Conservation (phyloP, 768 basidiomycete genomes). For the Rhizopogon rudus region DNA sequence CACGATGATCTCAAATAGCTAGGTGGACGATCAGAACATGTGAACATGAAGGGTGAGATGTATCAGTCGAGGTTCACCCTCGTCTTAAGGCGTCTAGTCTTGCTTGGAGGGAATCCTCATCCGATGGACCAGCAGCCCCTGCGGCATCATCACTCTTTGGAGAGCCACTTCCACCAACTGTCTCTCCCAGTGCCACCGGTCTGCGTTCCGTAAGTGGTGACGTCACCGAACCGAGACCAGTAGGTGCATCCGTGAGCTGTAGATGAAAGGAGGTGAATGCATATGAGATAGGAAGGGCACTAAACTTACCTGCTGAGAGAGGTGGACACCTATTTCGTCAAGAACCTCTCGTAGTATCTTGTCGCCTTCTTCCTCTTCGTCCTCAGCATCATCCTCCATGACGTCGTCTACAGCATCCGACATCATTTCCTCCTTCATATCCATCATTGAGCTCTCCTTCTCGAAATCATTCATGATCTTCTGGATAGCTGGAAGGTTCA, state of each 20-base stretch:
- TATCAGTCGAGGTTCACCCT: slow-evolving; percentile 34
- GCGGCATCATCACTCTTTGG: slow-evolving; percentile 24
- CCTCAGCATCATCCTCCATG: slow-evolving; percentile 89
- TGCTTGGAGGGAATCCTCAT: slow-evolving; percentile 93
- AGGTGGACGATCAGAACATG: slow-evolving; percentile 1
- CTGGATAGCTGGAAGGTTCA: slow-evolving; percentile 93
- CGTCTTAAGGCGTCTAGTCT: slow-evolving; percentile 85
- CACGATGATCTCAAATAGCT: slow-evolving; percentile 2
- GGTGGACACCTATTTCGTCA: slow-evolving; percentile 92
- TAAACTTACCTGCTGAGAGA: slow-evolving; percentile 72
- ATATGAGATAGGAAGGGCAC: not conserved
- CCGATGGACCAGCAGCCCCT: slow-evolving; percentile 42
- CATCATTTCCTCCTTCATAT: slow-evolving; percentile 99
- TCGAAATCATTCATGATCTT: slow-evolving; percentile 98
- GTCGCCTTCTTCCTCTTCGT: slow-evolving; percentile 95
- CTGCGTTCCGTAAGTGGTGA: slow-evolving; percentile 62
- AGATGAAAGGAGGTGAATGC: slow-evolving; percentile 8
- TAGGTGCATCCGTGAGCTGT: slow-evolving; percentile 83
- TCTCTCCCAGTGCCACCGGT: slow-evolving; percentile 83
- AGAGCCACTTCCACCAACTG: slow-evolving; percentile 27
- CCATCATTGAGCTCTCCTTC: slow-evolving; percentile 96
- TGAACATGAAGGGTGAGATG: not conserved
- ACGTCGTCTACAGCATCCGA: slow-evolving; percentile 96
- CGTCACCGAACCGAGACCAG: slow-evolving; percentile 57
- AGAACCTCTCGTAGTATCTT: slow-evolving; percentile 93